Percentiles rank a stretch among this genome's conserved stretches.
Evolutionary conservation across 768 basidiomycete genomes (phyloP).

Genomic region (Candolleomyces aberdarensis): DNA sequence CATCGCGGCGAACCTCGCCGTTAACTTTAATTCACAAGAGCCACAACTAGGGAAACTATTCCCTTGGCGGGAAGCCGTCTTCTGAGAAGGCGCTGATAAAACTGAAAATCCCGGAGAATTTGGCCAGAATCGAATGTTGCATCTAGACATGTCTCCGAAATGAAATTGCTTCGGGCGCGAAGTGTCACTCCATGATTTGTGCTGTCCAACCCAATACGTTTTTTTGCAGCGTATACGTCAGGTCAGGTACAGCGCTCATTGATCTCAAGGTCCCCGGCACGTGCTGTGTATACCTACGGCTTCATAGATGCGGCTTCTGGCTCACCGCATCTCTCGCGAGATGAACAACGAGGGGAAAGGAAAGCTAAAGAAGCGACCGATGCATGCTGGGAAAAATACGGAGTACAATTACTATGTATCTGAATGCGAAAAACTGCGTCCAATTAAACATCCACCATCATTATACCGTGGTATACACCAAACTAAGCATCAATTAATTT

Average conservation of each 20-base stretch:
- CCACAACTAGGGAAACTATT: conserved; percentile 1
- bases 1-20: not conserved
- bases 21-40: not conserved
- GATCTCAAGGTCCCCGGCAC: not conserved
- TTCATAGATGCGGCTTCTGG: not conserved
- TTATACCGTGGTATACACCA: not conserved
- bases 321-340: not conserved
- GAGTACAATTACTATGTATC: not conserved
- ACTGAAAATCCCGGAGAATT: not conserved
- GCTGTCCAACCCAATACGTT: not conserved
- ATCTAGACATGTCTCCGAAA: not conserved
- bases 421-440: conserved; percentile 8
- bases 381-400: not conserved
- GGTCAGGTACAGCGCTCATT: not conserved
- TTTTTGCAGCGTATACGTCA: not conserved
- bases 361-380: not conserved
- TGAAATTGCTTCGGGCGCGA: conserved; percentile 1
- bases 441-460: conserved; percentile 1
- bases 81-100: not conserved
- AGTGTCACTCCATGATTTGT: not conserved
- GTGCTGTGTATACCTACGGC: not conserved
- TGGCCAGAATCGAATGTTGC: not conserved
- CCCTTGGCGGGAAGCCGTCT: not conserved
- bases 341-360: not conserved
- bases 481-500: conserved; percentile 60